Evolutionary conservation across 2,329 filamentous ascomycete species (phyloP).

Genomic region (Calonectria hongkongensis): DNA sequence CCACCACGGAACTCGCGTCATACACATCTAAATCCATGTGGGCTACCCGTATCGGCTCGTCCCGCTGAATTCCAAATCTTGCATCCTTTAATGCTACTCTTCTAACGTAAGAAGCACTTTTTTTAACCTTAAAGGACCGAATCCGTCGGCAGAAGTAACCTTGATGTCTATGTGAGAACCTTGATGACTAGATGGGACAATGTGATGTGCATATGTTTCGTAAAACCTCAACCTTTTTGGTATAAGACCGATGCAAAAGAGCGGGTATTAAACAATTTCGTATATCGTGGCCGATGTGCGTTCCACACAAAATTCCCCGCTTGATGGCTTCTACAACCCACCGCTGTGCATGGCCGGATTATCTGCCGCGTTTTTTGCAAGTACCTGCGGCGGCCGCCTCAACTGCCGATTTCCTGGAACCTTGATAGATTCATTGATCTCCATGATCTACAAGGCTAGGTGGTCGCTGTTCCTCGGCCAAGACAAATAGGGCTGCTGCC

Average conservation of each 20-base stretch:
- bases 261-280: neutral
- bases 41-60: neutral
- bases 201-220: neutral
- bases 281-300: too few relatives aligned
- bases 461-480: neutral
- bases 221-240: neutral
- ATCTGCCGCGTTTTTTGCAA: neutral
- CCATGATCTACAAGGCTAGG: neutral
- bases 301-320: neutral
- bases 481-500: neutral
- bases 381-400: neutral
- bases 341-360: neutral
- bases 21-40: neutral
- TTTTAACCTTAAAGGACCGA: neutral
- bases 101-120: neutral
- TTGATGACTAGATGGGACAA: neutral
- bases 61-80: neutral
- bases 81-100: too few relatives aligned
- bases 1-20: neutral
- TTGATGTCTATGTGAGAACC: constrained; percentile 22
- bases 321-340: too few relatives aligned
- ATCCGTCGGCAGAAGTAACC: neutral
- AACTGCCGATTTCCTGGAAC: neutral
- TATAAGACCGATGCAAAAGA: neutral
- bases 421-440: constrained; percentile 6